These are phyloP conservation scores for Cordyceps cicadae DNA, from an alignment of 2,329 filamentous ascomycete species.

Conservation along the genomic window DNA sequence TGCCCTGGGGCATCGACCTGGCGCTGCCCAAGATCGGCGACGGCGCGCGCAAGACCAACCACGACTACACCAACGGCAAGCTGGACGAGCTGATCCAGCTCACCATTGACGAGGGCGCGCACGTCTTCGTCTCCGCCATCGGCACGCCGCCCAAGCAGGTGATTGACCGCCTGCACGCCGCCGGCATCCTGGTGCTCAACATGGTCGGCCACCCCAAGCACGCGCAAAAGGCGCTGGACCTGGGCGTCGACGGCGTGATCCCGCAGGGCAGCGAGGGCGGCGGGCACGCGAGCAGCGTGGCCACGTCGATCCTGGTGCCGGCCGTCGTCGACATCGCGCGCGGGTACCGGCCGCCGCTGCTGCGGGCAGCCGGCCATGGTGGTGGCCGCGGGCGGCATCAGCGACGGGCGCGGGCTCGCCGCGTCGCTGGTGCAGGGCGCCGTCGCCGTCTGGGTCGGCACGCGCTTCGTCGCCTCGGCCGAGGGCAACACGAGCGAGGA, in stretches of 20 bases:
- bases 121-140: conserved; percentile 78
- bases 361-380: conserved; percentile 68
- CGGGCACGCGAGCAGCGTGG: conserved; percentile 83
- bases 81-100: conserved; percentile 83
- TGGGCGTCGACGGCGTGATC: conserved; percentile 84
- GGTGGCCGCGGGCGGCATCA: conserved; percentile 81
- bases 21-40: conserved; percentile 85
- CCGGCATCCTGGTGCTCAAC: conserved; percentile 85
- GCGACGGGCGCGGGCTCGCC: conserved; percentile 73
- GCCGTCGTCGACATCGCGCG: conserved; percentile 77
- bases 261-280: conserved; percentile 90
- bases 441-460: conserved; percentile 87
- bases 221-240: conserved; percentile 76
- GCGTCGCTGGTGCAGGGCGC: conserved; percentile 82
- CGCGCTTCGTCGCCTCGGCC: conserved; percentile 73
- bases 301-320: conserved; percentile 79
- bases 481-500: conserved; percentile 74
- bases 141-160: conserved; percentile 71
- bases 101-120: conserved; percentile 74
- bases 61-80: conserved; percentile 88
- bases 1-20: conserved; percentile 87
- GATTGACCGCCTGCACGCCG: conserved; percentile 68
- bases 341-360: conserved; percentile 57
- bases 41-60: conserved; percentile 78
- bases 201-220: conserved; percentile 94